A percentile compares a stretch with the other conserved stretches of the same genome.
These are phyloP conservation scores for Huiozyma sinensis DNA, from an alignment of 805 yeast species.

Conservation along the genomic window DNA sequence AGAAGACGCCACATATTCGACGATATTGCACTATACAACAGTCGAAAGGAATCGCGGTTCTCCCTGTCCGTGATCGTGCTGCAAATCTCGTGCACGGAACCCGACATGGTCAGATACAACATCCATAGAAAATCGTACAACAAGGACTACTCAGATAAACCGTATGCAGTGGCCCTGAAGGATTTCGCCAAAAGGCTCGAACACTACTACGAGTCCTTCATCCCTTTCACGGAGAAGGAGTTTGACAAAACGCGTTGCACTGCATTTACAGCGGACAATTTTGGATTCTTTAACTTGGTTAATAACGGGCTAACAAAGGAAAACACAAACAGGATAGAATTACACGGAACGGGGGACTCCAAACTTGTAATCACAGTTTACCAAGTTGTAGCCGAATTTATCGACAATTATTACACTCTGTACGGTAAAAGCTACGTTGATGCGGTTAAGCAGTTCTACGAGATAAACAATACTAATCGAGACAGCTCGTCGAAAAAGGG, in stretches of 20 bases:
- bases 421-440: no score
- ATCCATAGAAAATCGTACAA: constrained; percentile 55
- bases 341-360: no score
- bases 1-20: constrained; percentile 28
- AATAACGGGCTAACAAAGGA: no score
- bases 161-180: constrained; percentile 40
- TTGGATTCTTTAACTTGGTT: no score
- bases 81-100: constrained; percentile 50
- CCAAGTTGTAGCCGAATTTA: no score
- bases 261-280: no score
- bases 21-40: constrained; percentile 15
- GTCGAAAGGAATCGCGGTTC: constrained; percentile 8
- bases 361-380: no score
- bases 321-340: no score
- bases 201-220: constrained; percentile 33
- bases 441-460: no score
- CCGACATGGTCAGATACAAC: constrained; percentile 43
- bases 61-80: constrained; percentile 40
- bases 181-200: constrained; percentile 51
- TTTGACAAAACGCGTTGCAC: constrained; percentile 3
- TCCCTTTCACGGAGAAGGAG: constrained; percentile 18
- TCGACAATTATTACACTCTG: no score
- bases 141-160: constrained; percentile 45
- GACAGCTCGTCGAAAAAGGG: no score
- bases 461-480: no score